Evolutionary conservation across 768 basidiomycete species (phyloP), one percentile per base, ranked within the genome.

Genomic region (Hericium rajendrae): DNA sequence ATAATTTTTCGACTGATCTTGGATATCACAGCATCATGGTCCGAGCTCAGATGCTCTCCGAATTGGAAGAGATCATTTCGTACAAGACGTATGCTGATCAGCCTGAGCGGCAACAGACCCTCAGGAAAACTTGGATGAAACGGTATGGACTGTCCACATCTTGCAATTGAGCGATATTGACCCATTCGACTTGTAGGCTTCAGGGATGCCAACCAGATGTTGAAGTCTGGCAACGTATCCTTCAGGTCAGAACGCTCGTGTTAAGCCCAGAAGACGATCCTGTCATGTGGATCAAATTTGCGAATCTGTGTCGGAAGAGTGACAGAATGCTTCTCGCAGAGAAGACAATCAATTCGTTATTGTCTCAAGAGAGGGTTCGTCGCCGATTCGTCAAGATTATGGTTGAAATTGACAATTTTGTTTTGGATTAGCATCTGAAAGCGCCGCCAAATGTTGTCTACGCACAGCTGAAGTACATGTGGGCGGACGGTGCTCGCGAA

Each of bases 241-340:
- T 99, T 9, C 95, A 97, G 76, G 93, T 99, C 51, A 83, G 97
- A 54, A 92, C 94, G 0, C 78, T 98, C 54, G 94, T 99, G 20
- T 76, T 97, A 26, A 89, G 83, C 48, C 95, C 97, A 0, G 90
- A 90, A 61, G 93, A 97, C 60, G 94, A 97, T 67, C 91, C 90
- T 48, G 82, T 89, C 49, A 97, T 97, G 85, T 98, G 94, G 94
- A 97, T 99, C 72, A 94, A 97, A 72, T 97, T 99, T 66, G 92
- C 95, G 2, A 98, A 99, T 65, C 76, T 98, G 1, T 98, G 97
- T 68, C 90, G 97, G 53, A 95, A 95, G 72, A 89, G 84, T 16
- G 93, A 95, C 52, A 84, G 97, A 5, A 91, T 98, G 82, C 80
- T 81, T n/a, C 74, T 99, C 52, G 94, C 95, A 0, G 94, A 97